A percentile compares a stretch with the other conserved stretches of the same genome.
phyloP scores from a whole-genome alignment of 2,329 filamentous ascomycete genomes.

The Penicillium sp. region DNA sequence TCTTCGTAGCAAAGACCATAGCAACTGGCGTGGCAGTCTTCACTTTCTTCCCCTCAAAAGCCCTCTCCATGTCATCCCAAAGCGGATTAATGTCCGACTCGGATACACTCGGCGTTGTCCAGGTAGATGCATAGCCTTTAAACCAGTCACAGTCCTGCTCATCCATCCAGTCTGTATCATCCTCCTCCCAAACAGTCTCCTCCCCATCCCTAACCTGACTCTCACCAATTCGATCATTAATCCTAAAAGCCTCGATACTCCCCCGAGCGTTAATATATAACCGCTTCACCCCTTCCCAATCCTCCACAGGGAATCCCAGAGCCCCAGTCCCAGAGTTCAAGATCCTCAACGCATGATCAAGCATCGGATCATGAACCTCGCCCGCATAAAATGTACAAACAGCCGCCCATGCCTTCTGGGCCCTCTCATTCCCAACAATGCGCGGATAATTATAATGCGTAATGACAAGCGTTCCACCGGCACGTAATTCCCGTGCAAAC shows the following conservation, averaged over 20 bases:
- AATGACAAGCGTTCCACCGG: not conserved
- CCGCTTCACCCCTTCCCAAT: slow-evolving; percentile 2
- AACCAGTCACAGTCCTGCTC: slow-evolving; percentile 9
- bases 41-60: slow-evolving; percentile 6
- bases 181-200: slow-evolving; percentile 6
- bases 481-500: slow-evolving; percentile 1
- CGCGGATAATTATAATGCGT: slow-evolving; percentile 8
- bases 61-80: slow-evolving; percentile 7
- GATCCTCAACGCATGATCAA: slow-evolving; percentile 7
- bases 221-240: slow-evolving; percentile 1
- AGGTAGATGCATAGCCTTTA: slow-evolving; percentile 5
- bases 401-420: slow-evolving; percentile 2
- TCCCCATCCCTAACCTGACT: slow-evolving; percentile 2
- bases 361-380: not conserved
- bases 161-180: slow-evolving; percentile 1
- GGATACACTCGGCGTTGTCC: slow-evolving; percentile 2
- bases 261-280: slow-evolving; percentile 5
- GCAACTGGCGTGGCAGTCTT: slow-evolving; percentile 2
- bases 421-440: slow-evolving; percentile 4
- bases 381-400: slow-evolving; percentile 2
- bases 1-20: slow-evolving; percentile 9
- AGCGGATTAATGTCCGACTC: not conserved
- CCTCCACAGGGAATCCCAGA: not conserved
- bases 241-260: slow-evolving; percentile 1
- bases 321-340: slow-evolving; percentile 3